phyloP scores from a whole-genome alignment of 2,329 filamentous ascomycete genomes.

The Ophiobolus disseminans region DNA sequence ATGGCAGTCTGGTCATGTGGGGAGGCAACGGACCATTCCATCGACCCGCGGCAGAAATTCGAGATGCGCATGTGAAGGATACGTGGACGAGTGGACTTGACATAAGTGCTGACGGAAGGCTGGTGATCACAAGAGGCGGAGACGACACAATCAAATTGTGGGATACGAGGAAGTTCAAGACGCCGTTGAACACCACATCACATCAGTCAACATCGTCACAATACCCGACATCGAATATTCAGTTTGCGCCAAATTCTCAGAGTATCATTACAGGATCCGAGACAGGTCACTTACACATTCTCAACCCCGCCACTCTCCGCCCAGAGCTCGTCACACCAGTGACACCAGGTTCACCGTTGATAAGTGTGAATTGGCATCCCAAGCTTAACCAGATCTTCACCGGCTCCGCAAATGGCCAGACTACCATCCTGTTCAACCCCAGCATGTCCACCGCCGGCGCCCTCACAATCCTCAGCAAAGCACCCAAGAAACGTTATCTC shows the following conservation, averaged over 20 bases:
- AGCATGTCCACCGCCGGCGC: conserved; percentile 81
- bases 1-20: conserved; percentile 93
- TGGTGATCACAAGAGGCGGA: conserved; percentile 88
- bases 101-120: conserved; percentile 86
- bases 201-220: conserved; percentile 84
- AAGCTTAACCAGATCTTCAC: conserved; percentile 97
- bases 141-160: conserved; percentile 94
- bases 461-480: conserved; percentile 87
- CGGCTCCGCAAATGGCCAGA: conserved; percentile 88
- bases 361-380: conserved; percentile 88
- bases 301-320: conserved; percentile 89
- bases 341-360: conserved; percentile 82
- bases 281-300: conserved; percentile 84
- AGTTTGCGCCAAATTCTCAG: conserved; percentile 83
- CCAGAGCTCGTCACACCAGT: conserved; percentile 86
- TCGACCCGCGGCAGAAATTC: conserved; percentile 81
- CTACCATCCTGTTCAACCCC: conserved; percentile 89
- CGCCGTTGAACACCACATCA: conserved; percentile 78
- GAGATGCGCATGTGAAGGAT: conserved; percentile 79
- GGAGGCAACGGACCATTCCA: conserved; percentile 85
- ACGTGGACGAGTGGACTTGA: conserved; percentile 94
- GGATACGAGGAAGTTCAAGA: conserved; percentile 96
- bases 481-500: conserved; percentile 92
- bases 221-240: conserved; percentile 85
- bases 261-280: conserved; percentile 89